Evolutionary conservation across 2,329 filamentous ascomycete species (phyloP).

Genomic region (Septoria linicola): DNA sequence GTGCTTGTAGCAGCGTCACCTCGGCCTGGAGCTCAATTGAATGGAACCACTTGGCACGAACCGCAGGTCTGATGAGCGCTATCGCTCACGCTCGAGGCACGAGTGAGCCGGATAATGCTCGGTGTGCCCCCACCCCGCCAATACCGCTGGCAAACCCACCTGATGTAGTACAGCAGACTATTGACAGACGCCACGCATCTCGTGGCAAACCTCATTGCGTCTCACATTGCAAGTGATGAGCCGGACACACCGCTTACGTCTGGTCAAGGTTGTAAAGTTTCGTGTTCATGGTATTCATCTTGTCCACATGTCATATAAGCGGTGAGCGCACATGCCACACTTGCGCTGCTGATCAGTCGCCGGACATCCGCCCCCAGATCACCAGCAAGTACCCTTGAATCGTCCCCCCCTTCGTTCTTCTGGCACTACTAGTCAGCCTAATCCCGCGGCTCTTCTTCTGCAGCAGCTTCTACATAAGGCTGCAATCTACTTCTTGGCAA

Average conservation of each 20-base stretch:
- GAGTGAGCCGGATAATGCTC: too few relatives aligned
- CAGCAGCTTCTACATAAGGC: conserved; percentile 32
- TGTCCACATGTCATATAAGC: conserved; percentile 9
- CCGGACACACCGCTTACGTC: not conserved
- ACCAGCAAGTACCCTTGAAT: not conserved
- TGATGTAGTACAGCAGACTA: not conserved
- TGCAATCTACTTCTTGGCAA: conserved; percentile 23
- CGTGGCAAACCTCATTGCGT: too few relatives aligned
- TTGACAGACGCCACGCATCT: not conserved
- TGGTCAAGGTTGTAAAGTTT: not conserved
- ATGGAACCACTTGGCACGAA: conserved; percentile 15
- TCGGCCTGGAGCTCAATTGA: not conserved
- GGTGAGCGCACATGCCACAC: conserved; percentile 3
- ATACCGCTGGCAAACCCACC: not conserved
- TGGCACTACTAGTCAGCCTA: conserved; percentile 18
- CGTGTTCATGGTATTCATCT: not conserved
- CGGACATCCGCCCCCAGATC: not conserved
- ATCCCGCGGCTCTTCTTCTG: conserved; percentile 16
- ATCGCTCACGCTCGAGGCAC: not conserved
- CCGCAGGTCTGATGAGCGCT: not conserved
- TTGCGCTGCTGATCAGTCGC: too few relatives aligned
- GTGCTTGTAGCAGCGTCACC: conserved; percentile 7
- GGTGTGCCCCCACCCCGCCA: too few relatives aligned
- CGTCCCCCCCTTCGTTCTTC: not conserved
- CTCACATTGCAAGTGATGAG: too few relatives aligned